Evolutionary conservation across 352 stramenopile species (phyloP), one percentile per base, ranked within the genome.

Genomic region (Phytopythium kandeliae): DNA sequence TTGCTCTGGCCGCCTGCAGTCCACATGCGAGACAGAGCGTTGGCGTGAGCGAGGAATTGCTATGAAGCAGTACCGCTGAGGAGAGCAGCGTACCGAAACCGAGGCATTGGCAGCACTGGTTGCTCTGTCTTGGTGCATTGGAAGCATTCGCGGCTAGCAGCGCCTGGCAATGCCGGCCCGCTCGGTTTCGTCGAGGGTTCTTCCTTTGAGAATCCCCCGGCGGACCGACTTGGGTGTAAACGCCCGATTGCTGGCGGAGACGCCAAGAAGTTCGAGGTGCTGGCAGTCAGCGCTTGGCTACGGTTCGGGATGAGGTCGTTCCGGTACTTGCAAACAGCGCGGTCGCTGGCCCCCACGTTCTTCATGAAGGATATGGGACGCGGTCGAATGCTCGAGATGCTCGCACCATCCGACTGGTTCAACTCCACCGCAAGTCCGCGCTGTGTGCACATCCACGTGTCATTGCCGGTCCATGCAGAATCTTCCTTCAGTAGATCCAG

Each of bases 241-340:
- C 50, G 57, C 2, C 19, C 31, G 4, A 11, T 22, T 6, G 21
- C 21, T 16, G 38, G 38, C 5, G 19, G 19, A 17, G 52, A 9
- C 10, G 51, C 9, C 8, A 67, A 51, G 22, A 69, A 37, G 33
- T 64, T 69, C 34, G 49, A 55, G 24, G 58, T 67, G 16, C 68
- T 81, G 26, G 71, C 68, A 9, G 66, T 87, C 19, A 64, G 48
- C 22, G 67, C 55, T 6, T 80, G 65, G 17, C 74, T 81, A 8
- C 79, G 74, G 51, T 86, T 71, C 11, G 70, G 74, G 35, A 87
- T 85, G 44, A 85, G 55, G 50, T 90, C 70, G 28, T 71, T 71
- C 19, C 77, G 70, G 52, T 85, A 90, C 51, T 71, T 88, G 9
- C 79, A 74, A 46, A 87, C 79, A 4, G 74, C 74, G 26, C 79